A percentile compares a stretch with the other conserved stretches of the same genome.
These are phyloP conservation scores for Pichia inconspicua DNA, from an alignment of 1,139 yeast genomes.

Conservation along the genomic window DNA sequence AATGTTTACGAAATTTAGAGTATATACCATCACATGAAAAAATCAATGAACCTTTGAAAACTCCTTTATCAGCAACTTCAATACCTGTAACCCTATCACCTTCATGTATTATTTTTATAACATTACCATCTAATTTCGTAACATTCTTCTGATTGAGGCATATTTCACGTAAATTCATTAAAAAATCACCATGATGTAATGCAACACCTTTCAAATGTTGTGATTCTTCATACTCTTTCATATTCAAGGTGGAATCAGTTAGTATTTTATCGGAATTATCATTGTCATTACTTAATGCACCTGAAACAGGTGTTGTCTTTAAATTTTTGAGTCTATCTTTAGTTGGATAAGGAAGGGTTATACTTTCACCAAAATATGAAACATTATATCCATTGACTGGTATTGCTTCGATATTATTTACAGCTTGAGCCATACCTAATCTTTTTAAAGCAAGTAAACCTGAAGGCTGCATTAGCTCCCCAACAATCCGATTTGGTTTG, in stretches of 20 bases:
- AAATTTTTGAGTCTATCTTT: slow-evolving; percentile 36
- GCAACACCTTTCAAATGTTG: slow-evolving; percentile 66
- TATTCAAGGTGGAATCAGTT: slow-evolving; percentile 41
- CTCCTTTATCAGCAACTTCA: slow-evolving; percentile 33
- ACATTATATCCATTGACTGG: slow-evolving; percentile 77
- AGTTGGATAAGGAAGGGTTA: slow-evolving; percentile 64
- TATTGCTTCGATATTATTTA: slow-evolving; percentile 76
- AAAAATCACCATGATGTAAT: slow-evolving; percentile 87
- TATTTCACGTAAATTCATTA: slow-evolving; percentile 67
- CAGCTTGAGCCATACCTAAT: slow-evolving; percentile 72
- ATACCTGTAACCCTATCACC: slow-evolving; percentile 62
- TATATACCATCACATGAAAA: slow-evolving; percentile 91
- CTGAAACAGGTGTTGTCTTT: slow-evolving; percentile 45
- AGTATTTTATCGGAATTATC: slow-evolving; percentile 47
- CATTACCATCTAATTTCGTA: slow-evolving; percentile 76
- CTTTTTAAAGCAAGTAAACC: slow-evolving; percentile 77
- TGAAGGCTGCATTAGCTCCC: slow-evolving; percentile 93
- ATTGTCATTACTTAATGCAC: slow-evolving; percentile 47
- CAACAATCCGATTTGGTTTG: slow-evolving; percentile 93
- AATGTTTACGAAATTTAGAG: slow-evolving; percentile 79
- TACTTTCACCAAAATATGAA: slow-evolving; percentile 49
- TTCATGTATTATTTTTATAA: slow-evolving; percentile 50
- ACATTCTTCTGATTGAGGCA: slow-evolving; percentile 63
- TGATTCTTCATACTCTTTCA: slow-evolving; percentile 50
- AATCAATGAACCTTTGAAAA: slow-evolving; percentile 55